These are phyloP conservation scores for Scenedesmus sp. DNA, from an alignment of 163 green algal genomes.

Conservation along the genomic window DNA sequence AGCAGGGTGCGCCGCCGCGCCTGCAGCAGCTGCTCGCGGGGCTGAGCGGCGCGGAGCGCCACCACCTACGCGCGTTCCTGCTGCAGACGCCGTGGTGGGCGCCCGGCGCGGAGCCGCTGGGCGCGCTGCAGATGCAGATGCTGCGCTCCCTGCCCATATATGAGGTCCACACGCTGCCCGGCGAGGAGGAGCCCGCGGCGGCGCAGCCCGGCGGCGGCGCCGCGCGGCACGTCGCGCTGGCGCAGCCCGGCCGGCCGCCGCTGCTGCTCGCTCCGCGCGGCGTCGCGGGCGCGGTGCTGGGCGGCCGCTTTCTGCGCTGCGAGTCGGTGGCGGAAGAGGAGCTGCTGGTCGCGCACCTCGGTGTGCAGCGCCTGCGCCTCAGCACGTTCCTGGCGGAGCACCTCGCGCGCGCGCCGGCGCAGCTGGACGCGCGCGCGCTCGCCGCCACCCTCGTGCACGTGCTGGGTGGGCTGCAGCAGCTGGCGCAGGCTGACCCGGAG, in stretches of 20 bases:
- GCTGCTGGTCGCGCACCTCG: slow-evolving; percentile 28
- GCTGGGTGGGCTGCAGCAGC: slow-evolving; percentile 8
- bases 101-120: not conserved
- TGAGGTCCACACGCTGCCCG: slow-evolving; percentile 43
- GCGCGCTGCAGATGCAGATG: slow-evolving; percentile 37
- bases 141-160: slow-evolving; percentile 62
- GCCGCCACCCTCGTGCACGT: slow-evolving; percentile 1
- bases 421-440: slow-evolving; percentile 19
- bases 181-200: not conserved
- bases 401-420: not conserved
- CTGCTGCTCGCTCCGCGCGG: slow-evolving; percentile 26
- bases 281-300: slow-evolving; percentile 6
- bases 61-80: slow-evolving; percentile 75
- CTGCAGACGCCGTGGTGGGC: slow-evolving; percentile 63
- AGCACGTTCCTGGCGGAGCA: slow-evolving; percentile 18
- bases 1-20: not conserved
- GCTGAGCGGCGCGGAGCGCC: slow-evolving; percentile 54
- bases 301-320: slow-evolving; percentile 18
- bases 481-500: not conserved
- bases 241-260: not conserved
- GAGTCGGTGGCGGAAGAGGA: slow-evolving; percentile 30
- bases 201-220: not conserved
- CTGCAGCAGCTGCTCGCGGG: slow-evolving; percentile 10
- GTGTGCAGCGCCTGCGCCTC: slow-evolving; percentile 13
- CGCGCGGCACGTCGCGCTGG: not conserved